Conservation (phyloP, 2,329 filamentous ascomycete species). For the Claviceps lovelessii region DNA sequence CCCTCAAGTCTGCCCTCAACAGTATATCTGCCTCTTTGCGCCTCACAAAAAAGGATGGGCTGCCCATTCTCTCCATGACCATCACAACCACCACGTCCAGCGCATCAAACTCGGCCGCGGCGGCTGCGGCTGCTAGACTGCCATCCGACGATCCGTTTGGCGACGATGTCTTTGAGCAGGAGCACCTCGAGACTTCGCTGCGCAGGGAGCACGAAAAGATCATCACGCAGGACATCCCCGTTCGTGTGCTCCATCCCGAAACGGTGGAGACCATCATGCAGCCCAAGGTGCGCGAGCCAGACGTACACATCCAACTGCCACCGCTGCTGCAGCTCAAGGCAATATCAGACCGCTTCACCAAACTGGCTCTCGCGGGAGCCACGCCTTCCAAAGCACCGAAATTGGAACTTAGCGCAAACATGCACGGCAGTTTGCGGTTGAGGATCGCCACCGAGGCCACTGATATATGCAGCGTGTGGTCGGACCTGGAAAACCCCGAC, state of each 20-base stretch:
- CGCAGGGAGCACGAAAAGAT: slow-evolving; percentile 70
- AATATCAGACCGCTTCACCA: slow-evolving; percentile 91
- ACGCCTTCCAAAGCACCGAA: slow-evolving; percentile 40
- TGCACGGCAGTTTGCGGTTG: slow-evolving; percentile 75
- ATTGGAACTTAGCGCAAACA: slow-evolving; percentile 80
- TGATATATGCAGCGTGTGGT: slow-evolving; percentile 76
- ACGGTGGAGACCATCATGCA: slow-evolving; percentile 90
- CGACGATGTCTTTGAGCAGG: slow-evolving; percentile 30
- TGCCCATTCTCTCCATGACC: slow-evolving; percentile 78
- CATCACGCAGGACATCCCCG: slow-evolving; percentile 91
- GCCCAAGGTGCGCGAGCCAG: slow-evolving; percentile 76
- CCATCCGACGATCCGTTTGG: slow-evolving; percentile 25
- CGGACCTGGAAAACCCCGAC: slow-evolving; percentile 71
- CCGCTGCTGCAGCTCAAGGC: slow-evolving; percentile 78
- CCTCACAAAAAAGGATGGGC: slow-evolving; percentile 80
- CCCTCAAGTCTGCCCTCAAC: slow-evolving; percentile 76
- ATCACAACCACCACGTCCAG: slow-evolving; percentile 60
- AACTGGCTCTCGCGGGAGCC: slow-evolving; percentile 48
- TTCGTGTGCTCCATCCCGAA: slow-evolving; percentile 70
- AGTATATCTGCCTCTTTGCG: slow-evolving; percentile 72
- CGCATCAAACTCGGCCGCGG: slow-evolving; percentile 14
- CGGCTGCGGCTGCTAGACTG: slow-evolving; percentile 14
- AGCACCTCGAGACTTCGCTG: slow-evolving; percentile 41
- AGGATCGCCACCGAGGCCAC: slow-evolving; percentile 72
- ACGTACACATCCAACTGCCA: slow-evolving; percentile 85